Evolutionary conservation across 2,329 filamentous ascomycete genomes (phyloP).

Genomic region (Coniochaeta sp.): DNA sequence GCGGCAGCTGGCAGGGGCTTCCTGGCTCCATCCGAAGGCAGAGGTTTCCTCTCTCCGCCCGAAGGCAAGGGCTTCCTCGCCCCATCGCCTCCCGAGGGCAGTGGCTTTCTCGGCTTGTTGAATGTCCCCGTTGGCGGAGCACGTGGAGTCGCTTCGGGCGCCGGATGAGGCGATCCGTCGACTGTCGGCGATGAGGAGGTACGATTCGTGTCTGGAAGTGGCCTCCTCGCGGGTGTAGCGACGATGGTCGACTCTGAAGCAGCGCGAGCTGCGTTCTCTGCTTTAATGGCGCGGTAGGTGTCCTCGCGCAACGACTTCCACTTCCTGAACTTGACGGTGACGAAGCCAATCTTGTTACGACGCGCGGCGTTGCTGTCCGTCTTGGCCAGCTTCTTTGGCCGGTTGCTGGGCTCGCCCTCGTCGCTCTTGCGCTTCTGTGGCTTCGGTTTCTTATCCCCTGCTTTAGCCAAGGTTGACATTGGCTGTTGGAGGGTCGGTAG

Average conservation of each 20-base stretch:
- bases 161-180: not conserved
- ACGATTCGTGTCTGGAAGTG: not conserved
- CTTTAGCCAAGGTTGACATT: not conserved
- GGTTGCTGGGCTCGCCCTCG: conserved; percentile 11
- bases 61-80: not conserved
- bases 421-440: conserved; percentile 22
- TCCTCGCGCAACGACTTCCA: conserved; percentile 12
- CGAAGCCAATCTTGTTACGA: conserved; percentile 4
- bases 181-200: not conserved
- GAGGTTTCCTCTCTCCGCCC: not conserved
- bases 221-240: conserved; percentile 8
- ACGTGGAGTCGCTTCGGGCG: not conserved
- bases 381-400: conserved; percentile 19
- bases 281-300: conserved; percentile 5
- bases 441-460: conserved; percentile 11
- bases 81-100: not conserved
- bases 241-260: conserved; percentile 10
- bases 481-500: not conserved
- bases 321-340: conserved; percentile 12
- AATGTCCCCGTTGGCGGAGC: not conserved
- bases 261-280: not conserved
- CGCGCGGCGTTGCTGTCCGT: conserved; percentile 5
- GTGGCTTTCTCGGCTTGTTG: not conserved
- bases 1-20: not conserved
- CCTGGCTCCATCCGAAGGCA: not conserved